Evolutionary conservation across 2,329 filamentous ascomycete species (phyloP).

Genomic region (Fusarium sp.): DNA sequence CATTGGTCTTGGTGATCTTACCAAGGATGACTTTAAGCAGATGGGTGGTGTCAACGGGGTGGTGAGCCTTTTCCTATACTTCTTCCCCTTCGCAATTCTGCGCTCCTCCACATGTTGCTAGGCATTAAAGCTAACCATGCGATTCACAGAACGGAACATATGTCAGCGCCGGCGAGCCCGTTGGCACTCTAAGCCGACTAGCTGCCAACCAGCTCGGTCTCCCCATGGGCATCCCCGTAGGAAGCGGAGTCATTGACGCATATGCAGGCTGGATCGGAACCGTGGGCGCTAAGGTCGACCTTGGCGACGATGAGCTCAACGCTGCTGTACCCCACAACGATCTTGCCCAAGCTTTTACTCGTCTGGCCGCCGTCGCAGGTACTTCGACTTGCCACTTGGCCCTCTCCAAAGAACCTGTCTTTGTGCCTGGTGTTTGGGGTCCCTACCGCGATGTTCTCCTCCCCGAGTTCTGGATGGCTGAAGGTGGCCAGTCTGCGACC

Average conservation of each 20-base stretch:
- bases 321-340: conserved; percentile 79
- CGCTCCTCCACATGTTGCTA: not conserved
- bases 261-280: conserved; percentile 99
- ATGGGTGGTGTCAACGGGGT: conserved; percentile 95
- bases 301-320: conserved; percentile 73
- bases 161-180: conserved; percentile 89
- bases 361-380: conserved; percentile 92
- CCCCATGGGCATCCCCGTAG: conserved; percentile 87
- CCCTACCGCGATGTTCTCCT: conserved; percentile 95
- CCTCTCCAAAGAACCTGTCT: conserved; percentile 92
- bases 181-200: conserved; percentile 84
- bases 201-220: conserved; percentile 87
- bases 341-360: conserved; percentile 90
- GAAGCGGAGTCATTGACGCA: conserved; percentile 96
- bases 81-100: conserved; percentile 29
- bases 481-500: conserved; percentile 95
- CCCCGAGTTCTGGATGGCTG: conserved; percentile 94
- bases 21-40: conserved; percentile 87
- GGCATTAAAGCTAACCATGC: conserved; percentile 23
- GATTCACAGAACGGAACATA: conserved; percentile 83
- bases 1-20: conserved; percentile 87
- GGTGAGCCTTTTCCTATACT: conserved; percentile 68
- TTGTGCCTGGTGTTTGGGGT: conserved; percentile 96
- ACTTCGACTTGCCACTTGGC: conserved; percentile 98
- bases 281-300: conserved; percentile 93